Evolutionary conservation across 805 yeast genomes (phyloP).

Genomic region (Nakazawaea holstii): DNA sequence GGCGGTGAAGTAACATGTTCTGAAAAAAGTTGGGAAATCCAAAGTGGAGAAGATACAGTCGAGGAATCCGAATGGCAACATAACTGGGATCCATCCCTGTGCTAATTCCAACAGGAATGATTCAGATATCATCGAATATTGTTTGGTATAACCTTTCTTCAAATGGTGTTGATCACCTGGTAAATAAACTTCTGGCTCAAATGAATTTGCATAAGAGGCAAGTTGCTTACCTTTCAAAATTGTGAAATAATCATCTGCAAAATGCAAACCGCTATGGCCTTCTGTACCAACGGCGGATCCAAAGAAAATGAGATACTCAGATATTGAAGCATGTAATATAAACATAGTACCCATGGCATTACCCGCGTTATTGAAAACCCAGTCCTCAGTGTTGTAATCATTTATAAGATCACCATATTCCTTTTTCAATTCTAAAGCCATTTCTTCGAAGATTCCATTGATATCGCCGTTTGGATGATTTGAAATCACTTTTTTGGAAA

Average conservation of each 20-base stretch:
- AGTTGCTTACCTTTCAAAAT: slow-evolving; percentile 75
- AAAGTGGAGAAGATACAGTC: slow-evolving; percentile 77
- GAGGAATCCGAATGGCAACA: slow-evolving; percentile 93
- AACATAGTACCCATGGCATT: slow-evolving; percentile 98
- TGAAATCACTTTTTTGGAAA: slow-evolving; percentile 51
- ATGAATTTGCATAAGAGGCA: slow-evolving; percentile 65
- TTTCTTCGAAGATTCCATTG: slow-evolving; percentile 55
- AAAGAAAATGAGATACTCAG: slow-evolving; percentile 89
- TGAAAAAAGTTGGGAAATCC: slow-evolving; percentile 62
- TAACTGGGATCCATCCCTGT: slow-evolving; percentile 97
- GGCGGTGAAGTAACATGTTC: slow-evolving; percentile 73
- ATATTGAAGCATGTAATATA: slow-evolving; percentile 87
- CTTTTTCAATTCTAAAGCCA: slow-evolving; percentile 51
- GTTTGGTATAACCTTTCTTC: slow-evolving; percentile 68
- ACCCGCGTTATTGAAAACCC: slow-evolving; percentile 98
- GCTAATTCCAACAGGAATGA: slow-evolving; percentile 91
- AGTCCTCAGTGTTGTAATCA: slow-evolving; percentile 68
- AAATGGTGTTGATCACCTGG: slow-evolving; percentile 90
- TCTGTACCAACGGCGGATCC: slow-evolving; percentile 94
- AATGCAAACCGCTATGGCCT: slow-evolving; percentile 94
- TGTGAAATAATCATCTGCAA: slow-evolving; percentile 96
- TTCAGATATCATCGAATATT: slow-evolving; percentile 79
- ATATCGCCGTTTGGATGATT: slow-evolving; percentile 54
- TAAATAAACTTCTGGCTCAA: slow-evolving; percentile 60
- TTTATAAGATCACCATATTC: slow-evolving; percentile 75